Conservation (phyloP, 163 green algal genomes). For the Prototheca wickerhamii region DNA sequence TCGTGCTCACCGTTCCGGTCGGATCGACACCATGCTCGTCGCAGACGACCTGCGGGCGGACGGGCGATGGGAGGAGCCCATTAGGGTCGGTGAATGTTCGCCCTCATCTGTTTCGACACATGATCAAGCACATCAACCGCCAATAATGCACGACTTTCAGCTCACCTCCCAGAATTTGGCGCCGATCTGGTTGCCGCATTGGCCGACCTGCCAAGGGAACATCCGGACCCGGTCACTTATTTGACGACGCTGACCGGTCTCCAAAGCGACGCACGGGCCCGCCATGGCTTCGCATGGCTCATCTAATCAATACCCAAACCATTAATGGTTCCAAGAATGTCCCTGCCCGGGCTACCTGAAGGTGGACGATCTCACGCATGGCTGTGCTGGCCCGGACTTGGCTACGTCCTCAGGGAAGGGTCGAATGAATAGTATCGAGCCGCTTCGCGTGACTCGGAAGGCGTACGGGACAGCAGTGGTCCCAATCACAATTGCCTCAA, state of each 20-base stretch:
- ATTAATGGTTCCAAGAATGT: not conserved
- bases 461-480: too few relatives aligned
- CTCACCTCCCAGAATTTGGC: slow-evolving; percentile 94
- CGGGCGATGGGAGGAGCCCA: too few relatives aligned
- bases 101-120: not conserved
- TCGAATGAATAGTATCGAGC: too few relatives aligned
- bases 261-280: not conserved
- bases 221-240: not conserved
- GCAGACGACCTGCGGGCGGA: slow-evolving; percentile 83
- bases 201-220: slow-evolving; percentile 63
- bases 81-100: slow-evolving; percentile 2
- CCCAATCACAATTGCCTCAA: too few relatives aligned
- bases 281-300: not conserved
- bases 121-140: not conserved
- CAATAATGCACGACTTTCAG: not conserved
- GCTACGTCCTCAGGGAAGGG: not conserved
- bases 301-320: not conserved
- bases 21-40: slow-evolving; percentile 93
- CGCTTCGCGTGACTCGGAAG: too few relatives aligned
- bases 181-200: slow-evolving; percentile 96
- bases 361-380: slow-evolving; percentile 84
- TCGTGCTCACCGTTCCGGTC: slow-evolving; percentile 49
- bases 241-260: not conserved
- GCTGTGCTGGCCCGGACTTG: not conserved
- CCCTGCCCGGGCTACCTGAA: slow-evolving; percentile 19